Conservation (phyloP, 2,329 filamentous ascomycete species). For the Penicillium brevicompactum region DNA sequence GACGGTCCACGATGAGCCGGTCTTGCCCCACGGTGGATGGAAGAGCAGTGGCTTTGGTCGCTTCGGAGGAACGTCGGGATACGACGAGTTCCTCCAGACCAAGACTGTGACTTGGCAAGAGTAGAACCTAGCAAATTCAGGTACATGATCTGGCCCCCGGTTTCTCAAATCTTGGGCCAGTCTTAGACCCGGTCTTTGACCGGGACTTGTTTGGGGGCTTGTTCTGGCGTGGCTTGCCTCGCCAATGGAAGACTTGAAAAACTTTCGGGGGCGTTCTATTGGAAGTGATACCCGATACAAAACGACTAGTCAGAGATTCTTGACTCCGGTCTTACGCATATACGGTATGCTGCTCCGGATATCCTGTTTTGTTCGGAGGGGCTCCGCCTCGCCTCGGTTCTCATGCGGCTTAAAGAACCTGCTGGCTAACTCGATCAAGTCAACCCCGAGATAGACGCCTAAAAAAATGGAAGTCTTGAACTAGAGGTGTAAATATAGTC, state of each 20-base stretch:
- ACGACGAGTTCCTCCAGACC: conserved; percentile 64
- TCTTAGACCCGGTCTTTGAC: background rate
- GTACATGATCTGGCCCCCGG: conserved; percentile 1
- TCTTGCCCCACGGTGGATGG: conserved; percentile 66
- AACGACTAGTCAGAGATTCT: background rate
- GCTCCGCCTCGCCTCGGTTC: background rate
- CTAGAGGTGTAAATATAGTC: background rate
- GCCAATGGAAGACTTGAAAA: background rate
- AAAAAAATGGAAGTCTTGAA: background rate
- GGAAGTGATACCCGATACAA: background rate
- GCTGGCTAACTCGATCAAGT: background rate
- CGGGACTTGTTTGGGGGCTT: background rate
- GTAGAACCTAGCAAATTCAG: conserved; percentile 16
- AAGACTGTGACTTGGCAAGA: conserved; percentile 65
- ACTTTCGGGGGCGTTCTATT: background rate
- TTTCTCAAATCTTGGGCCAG: background rate
- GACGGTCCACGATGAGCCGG: conserved; percentile 65
- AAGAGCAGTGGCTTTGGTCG: conserved; percentile 60
- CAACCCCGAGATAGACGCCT: background rate
- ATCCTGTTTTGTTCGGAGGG: background rate
- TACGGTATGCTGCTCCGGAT: background rate
- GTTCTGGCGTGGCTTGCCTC: background rate
- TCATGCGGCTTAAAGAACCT: background rate
- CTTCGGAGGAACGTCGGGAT: conserved; percentile 57
- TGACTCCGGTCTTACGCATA: background rate